These are phyloP conservation scores for Botryococcus braunii DNA, from an alignment of 163 green algal genomes.

Conservation along the genomic window DNA sequence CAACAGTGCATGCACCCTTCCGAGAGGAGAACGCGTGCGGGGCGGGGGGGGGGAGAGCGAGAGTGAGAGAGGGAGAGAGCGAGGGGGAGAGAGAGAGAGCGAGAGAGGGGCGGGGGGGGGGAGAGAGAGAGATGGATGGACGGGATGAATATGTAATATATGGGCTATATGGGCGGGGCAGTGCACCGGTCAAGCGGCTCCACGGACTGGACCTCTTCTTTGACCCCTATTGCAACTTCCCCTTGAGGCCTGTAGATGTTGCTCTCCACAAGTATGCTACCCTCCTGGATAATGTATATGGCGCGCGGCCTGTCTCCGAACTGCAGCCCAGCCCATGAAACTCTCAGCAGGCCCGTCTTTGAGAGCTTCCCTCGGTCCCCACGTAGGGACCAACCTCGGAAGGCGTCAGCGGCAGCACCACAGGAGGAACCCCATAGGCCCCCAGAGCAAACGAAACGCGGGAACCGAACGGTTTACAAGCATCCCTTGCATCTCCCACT, in stretches of 20 bases:
- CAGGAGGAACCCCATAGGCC: background rate
- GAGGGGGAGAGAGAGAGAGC: background rate
- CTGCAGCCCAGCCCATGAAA: too few species aligned
- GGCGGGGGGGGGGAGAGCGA: too few species aligned
- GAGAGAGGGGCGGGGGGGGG: background rate
- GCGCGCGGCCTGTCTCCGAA: background rate
- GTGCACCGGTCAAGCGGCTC: background rate
- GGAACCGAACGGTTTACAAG: background rate
- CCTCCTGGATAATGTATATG: slow-evolving; percentile 9
- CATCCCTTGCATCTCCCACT: background rate
- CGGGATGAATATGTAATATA: background rate
- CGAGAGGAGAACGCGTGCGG: too few species aligned
- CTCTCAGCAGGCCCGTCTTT: background rate
- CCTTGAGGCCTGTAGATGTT: slow-evolving; percentile 4
- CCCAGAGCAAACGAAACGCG: background rate
- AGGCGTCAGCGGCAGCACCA: background rate
- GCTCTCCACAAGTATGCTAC: background rate
- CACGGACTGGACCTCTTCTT: too few species aligned
- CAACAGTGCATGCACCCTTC: too few species aligned
- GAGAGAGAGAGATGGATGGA: background rate
- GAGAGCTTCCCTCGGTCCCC: background rate
- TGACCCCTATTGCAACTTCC: too few species aligned
- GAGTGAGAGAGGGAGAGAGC: background rate
- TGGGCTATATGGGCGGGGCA: background rate
- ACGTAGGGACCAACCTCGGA: background rate